Evolutionary conservation across 805 yeast genomes (phyloP), one percentile per base, ranked within the genome.

Genomic region (Saccharomycopsis sp.): DNA sequence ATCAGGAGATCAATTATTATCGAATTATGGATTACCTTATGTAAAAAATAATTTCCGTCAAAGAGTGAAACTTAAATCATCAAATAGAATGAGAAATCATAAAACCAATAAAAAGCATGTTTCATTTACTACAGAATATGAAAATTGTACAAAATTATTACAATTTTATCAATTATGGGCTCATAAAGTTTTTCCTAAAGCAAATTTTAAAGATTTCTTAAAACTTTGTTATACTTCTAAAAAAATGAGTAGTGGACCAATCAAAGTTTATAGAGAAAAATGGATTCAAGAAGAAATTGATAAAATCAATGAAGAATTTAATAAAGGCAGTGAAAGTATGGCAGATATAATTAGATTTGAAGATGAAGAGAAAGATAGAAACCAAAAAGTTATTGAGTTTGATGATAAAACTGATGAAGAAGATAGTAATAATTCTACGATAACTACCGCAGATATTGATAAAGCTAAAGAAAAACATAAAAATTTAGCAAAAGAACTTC

Each of bases 181-280:
- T 1, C 89, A 82, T 55, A 63, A 69, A 18, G 51, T 86, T 29
- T 85, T 70, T 53, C 94, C 96, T 3, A 82, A 80, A 60, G 85
- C 92, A 13, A 77, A 73, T 47, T 83, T 87, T 49, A 63, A 64
- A 35, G 94, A 84, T 55, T 77, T 87, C 51, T 59, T 80, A 1
- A 63, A 66, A 19, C 58, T 79, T 49, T 58, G 77, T 36, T 78
- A 82, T 12, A 58, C 56, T 46, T 56, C 53, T 4, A 59, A 69
- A 18, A 5, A 34, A 4, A 19, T 46, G 12, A 26, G 25, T 10
- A 44, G 19, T 12, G 39, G 38, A 8, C 57, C 62, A 14, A 59
- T 56, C 12, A 57, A 74, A 43, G 62, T 57, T 2, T 60, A 67
- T 46, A 60, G 76, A 50, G 56, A 63, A 31, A 55, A 52, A 12